These are phyloP conservation scores for Isoetes engelmannii DNA, from an alignment of 83 land plant genomes.

Conservation along the genomic window DNA sequence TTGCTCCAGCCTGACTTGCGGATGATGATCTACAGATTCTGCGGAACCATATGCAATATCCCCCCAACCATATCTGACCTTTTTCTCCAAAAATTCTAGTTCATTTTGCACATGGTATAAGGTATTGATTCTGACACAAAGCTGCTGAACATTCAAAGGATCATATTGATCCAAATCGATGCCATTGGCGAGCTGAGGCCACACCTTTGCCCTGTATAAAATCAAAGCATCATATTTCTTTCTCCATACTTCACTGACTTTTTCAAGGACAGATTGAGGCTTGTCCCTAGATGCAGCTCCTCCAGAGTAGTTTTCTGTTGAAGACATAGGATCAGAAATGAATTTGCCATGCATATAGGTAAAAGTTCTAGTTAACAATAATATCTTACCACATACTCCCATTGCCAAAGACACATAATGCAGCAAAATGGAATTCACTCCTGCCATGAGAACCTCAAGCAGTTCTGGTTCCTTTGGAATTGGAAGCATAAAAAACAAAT, in stretches of 20 bases:
- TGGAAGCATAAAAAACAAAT: slow-evolving; percentile 81
- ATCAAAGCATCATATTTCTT: neutral
- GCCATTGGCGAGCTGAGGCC: slow-evolving; percentile 44
- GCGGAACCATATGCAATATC: slow-evolving; percentile 29
- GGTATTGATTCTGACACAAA: slow-evolving; percentile 86
- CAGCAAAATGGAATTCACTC: slow-evolving; percentile 60
- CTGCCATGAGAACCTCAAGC: slow-evolving; percentile 57
- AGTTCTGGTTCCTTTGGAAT: slow-evolving; percentile 59
- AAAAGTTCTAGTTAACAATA: neutral
- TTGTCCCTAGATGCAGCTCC: neutral
- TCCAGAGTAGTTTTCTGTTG: neutral
- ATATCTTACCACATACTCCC: slow-evolving; percentile 69
- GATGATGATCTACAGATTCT: slow-evolving; percentile 16
- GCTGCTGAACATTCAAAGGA: slow-evolving; percentile 41
- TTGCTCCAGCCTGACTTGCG: slow-evolving; percentile 42
- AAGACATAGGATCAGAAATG: no score
- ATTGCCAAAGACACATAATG: slow-evolving; percentile 55
- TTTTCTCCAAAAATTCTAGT: slow-evolving; percentile 67
- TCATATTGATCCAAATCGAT: slow-evolving; percentile 25
- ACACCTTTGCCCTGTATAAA: slow-evolving; percentile 31
- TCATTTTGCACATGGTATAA: slow-evolving; percentile 58
- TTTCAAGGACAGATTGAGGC: neutral
- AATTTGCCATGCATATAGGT: no score
- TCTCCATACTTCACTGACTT: slow-evolving; percentile 1
- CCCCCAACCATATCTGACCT: slow-evolving; percentile 50